These are phyloP conservation scores for Solanum paucissectum DNA, from an alignment of 257 asterid genomes.

Conservation along the genomic window DNA sequence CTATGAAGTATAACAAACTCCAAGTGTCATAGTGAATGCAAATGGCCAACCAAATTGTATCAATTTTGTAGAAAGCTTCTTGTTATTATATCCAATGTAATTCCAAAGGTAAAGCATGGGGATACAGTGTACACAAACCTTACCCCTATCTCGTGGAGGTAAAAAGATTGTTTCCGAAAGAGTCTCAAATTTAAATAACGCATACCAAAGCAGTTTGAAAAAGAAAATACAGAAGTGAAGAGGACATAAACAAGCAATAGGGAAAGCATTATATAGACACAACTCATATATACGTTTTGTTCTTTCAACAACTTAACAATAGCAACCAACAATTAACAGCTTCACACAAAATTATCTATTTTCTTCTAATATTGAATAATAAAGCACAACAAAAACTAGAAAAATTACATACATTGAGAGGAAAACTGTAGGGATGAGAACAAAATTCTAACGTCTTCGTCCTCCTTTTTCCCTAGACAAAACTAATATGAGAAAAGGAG, in stretches of 20 bases:
- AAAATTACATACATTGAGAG: neutral
- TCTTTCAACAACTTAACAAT: neutral
- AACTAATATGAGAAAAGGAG: neutral
- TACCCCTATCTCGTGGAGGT: neutral
- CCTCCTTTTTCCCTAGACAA: neutral
- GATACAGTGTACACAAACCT: neutral
- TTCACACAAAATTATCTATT: neutral
- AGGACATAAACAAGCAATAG: neutral
- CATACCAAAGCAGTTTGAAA: neutral
- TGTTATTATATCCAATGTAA: neutral
- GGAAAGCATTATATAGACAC: neutral
- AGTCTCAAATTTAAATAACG: neutral
- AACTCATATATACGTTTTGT: neutral
- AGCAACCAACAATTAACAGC: neutral
- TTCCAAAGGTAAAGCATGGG: neutral
- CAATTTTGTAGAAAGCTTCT: neutral
- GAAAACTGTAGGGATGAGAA: neutral
- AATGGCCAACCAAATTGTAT: neutral
- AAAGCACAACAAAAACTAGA: neutral
- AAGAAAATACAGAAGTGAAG: neutral
- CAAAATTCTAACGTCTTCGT: neutral
- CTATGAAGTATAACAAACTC: neutral
- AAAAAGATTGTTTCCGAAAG: neutral
- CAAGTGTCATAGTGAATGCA: neutral
- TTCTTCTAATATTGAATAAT: neutral